Evolutionary conservation across 1,284 basidiomycete species (phyloP).

Genomic region (Thecaphora thlaspeos): DNA sequence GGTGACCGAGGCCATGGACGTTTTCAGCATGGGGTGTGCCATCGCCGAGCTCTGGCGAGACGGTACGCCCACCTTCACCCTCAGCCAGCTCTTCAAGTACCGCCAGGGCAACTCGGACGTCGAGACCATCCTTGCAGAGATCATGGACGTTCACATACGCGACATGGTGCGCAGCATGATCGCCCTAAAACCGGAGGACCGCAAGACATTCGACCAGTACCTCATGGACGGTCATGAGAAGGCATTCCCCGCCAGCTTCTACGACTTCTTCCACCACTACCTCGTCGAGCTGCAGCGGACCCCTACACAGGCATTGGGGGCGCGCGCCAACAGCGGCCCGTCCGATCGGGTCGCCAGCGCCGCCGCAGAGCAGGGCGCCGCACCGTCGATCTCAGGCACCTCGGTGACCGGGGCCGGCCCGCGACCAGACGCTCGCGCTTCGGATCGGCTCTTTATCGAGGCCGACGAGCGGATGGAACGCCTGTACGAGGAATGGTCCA

Average conservation of each 20-base stretch:
- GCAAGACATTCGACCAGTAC: slow-evolving; percentile 81
- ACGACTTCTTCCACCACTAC: slow-evolving; percentile 89
- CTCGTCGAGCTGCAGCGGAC: slow-evolving; percentile 73
- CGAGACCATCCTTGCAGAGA: slow-evolving; percentile 70
- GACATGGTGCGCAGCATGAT: slow-evolving; percentile 83
- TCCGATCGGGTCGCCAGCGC: too few relatives aligned
- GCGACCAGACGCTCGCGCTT: too few relatives aligned
- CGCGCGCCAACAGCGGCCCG: too few relatives aligned
- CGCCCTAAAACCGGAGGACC: slow-evolving; percentile 70
- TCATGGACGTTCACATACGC: slow-evolving; percentile 78
- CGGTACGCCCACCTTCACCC: slow-evolving; percentile 86
- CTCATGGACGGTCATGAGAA: slow-evolving; percentile 70
- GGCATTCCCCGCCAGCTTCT: slow-evolving; percentile 88
- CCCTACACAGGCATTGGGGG: slow-evolving; percentile 1
- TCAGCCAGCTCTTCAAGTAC: slow-evolving; percentile 95
- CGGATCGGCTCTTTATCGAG: slow-evolving; percentile 6
- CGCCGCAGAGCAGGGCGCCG: too few relatives aligned
- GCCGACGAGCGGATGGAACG: slow-evolving; percentile 54
- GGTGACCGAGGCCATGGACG: slow-evolving; percentile 95
- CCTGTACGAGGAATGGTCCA: slow-evolving; percentile 54
- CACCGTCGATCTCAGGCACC: too few relatives aligned
- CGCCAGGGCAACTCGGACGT: slow-evolving; percentile 78
- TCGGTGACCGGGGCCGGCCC: too few relatives aligned
- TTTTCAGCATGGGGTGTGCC: slow-evolving; percentile 93
- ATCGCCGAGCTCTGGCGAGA: slow-evolving; percentile 95